Conservation (phyloP, 257 asterid species). For the Nicotiana benthamiana region DNA sequence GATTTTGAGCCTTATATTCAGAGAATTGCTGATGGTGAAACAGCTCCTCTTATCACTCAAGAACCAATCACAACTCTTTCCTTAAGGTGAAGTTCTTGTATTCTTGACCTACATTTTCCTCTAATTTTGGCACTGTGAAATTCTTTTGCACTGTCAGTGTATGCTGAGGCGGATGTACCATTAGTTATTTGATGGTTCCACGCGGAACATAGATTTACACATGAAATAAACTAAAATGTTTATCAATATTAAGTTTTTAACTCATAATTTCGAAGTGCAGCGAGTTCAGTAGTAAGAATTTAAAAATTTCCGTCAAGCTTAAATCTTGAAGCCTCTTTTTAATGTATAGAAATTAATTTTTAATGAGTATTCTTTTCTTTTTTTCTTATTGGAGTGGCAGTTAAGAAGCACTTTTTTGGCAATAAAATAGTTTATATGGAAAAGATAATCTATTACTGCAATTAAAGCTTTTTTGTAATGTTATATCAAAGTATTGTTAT, state of each 20-base stretch:
- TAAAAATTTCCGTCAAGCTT: background rate
- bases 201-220: background rate
- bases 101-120: background rate
- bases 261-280: background rate
- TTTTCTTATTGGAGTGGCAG: background rate
- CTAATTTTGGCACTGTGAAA: background rate
- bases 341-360: background rate
- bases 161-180: background rate
- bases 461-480: too few relatives aligned
- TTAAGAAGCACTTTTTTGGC: background rate
- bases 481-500: too few relatives aligned
- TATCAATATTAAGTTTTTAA: background rate
- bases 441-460: background rate
- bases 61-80: slow-evolving; percentile 56
- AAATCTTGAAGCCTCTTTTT: background rate
- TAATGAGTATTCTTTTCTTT: background rate
- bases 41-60: slow-evolving; percentile 46
- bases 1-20: slow-evolving; percentile 69
- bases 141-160: background rate
- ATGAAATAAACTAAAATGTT: background rate
- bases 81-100: slow-evolving; percentile 34
- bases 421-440: background rate
- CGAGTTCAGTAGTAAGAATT: background rate
- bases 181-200: background rate
- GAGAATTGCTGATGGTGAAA: slow-evolving; percentile 63